Percentiles rank a stretch among this genome's conserved stretches.
Conservation (phyloP, 208 protist genomes). For the Trypanosomatidae sp. region DNA sequence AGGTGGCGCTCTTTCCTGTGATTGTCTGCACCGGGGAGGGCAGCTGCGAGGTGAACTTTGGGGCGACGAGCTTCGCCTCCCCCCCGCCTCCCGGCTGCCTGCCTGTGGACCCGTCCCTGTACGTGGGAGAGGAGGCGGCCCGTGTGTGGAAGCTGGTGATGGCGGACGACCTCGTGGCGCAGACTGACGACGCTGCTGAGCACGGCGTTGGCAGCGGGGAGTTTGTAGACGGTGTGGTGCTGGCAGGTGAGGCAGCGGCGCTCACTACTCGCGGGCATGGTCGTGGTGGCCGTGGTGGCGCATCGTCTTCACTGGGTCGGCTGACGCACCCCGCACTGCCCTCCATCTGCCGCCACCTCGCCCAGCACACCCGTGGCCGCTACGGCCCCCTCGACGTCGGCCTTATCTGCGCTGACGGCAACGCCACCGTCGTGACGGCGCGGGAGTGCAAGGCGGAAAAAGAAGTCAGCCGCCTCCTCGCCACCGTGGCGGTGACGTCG, state of each 20-base stretch:
- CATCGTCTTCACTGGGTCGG: too few relatives aligned
- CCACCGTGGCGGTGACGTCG: slow-evolving; percentile 58
- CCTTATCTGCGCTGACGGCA: slow-evolving; percentile 38
- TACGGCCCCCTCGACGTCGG: slow-evolving; percentile 57
- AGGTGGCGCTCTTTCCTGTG: slow-evolving; percentile 55
- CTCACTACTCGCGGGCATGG: too few relatives aligned
- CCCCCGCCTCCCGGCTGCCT: slow-evolving; percentile 59
- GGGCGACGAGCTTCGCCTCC: slow-evolving; percentile 61
- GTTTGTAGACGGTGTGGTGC: background rate
- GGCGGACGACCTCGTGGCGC: slow-evolving; percentile 32
- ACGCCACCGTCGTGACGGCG: slow-evolving; percentile 23
- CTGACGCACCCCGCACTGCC: too few relatives aligned
- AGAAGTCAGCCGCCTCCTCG: slow-evolving; percentile 52
- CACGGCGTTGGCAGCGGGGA: background rate
- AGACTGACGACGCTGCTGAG: background rate
- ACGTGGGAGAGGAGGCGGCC: slow-evolving; percentile 40
- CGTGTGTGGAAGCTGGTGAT: slow-evolving; percentile 61
- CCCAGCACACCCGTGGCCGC: slow-evolving; percentile 34
- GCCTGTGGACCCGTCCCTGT: slow-evolving; percentile 72
- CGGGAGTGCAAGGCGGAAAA: slow-evolving; percentile 44
- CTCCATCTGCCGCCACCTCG: too few relatives aligned
- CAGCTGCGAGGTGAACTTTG: slow-evolving; percentile 88
- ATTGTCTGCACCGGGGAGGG: slow-evolving; percentile 31
- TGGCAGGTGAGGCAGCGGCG: slow-evolving; percentile 3
- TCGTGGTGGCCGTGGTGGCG: too few relatives aligned